These are phyloP conservation scores for Debaryomyces coudertii DNA, from an alignment of 1,139 yeast genomes.

Conservation along the genomic window DNA sequence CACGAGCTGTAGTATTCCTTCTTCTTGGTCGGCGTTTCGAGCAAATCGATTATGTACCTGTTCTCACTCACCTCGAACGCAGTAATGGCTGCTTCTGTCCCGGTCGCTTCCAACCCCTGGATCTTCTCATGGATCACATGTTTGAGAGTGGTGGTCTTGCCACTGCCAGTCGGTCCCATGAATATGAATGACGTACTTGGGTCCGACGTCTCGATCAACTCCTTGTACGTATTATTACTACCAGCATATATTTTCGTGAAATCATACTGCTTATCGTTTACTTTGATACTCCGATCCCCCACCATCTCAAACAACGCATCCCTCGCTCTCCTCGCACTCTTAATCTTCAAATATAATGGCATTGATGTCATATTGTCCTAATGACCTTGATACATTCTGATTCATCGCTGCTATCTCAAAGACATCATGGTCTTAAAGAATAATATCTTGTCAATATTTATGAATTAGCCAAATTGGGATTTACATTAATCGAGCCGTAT, in stretches of 20 bases:
- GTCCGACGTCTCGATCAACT: conserved; percentile 16
- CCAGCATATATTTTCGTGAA: conserved; percentile 23
- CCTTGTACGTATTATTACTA: conserved; percentile 15
- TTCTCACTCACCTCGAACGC: conserved; percentile 38
- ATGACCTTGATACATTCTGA: not conserved
- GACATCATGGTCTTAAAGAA: not conserved
- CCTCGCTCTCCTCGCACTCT: conserved; percentile 17
- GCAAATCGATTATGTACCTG: conserved; percentile 30
- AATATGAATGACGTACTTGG: conserved; percentile 25
- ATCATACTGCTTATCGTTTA: conserved; percentile 25
- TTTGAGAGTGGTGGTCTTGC: conserved; percentile 35
- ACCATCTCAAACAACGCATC: conserved; percentile 16
- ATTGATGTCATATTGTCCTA: conserved; percentile 16
- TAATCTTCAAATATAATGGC: conserved; percentile 31
- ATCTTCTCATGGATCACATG: conserved; percentile 10
- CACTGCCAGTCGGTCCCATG: conserved; percentile 40
- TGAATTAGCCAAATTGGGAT: conserved; percentile 3
- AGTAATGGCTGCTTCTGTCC: conserved; percentile 18
- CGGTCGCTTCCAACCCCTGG: conserved; percentile 4
- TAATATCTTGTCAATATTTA: conserved; percentile 1
- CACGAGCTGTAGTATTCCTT: conserved; percentile 12
- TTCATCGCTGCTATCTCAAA: not conserved
- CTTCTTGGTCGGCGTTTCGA: conserved; percentile 19
- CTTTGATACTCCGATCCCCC: conserved; percentile 22
- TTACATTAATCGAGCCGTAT: conserved; percentile 1